Evolutionary conservation across 2,329 filamentous ascomycete genomes (phyloP), one percentile per base, ranked within the genome.

Genomic region (Neopestalotiopsis clavispora): DNA sequence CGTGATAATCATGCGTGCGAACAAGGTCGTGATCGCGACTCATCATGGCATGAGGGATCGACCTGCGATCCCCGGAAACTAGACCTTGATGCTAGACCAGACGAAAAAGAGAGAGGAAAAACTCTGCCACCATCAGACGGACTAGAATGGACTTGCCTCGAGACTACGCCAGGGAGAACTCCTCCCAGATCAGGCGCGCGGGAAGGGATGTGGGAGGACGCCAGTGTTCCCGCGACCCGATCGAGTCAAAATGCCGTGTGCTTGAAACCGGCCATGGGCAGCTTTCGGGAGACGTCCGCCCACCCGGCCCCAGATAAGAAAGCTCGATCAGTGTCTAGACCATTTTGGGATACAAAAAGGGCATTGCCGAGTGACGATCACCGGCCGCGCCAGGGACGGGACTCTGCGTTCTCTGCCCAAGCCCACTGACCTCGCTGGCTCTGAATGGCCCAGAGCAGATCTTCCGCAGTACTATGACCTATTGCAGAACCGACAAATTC

Each of bases 301-400:
- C 65, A 67, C 65, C 45, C 42, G 65, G 56, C 52, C 56, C 65
- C 52, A 67, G 56, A 67, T 58, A 58, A 32, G 28, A 40, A n/a
- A 62, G 59, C 28, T 62, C 28, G 57, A 20, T 45, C n/a, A 58
- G n/a, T 23, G 63, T 56, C 63, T 66, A 66, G 63, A 66, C 63
- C 63, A 20, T 66, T 66, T 66, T 66, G 23, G 63, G 34, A 34
- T 32, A 20, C 40, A 10, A 12, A 23, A 42, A 13, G 28, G 63
- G 42, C 34, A 66, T 56, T 66, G 63, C 63, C 63, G 63, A 66
- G 20, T 57, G 42, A 57, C 42, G 49, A 57, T 66, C 49, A 56
- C 40, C 30, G 20, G 45, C 5, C n/a, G 45, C 59, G 59, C 59
- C 59, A 62, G 59, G 34, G 34, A 38, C 34, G 34, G 34, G 34